A percentile compares a stretch with the other conserved stretches of the same genome.
Conservation (phyloP, 2,329 filamentous ascomycete species). For the Cylindrodendrum hubeiense region DNA sequence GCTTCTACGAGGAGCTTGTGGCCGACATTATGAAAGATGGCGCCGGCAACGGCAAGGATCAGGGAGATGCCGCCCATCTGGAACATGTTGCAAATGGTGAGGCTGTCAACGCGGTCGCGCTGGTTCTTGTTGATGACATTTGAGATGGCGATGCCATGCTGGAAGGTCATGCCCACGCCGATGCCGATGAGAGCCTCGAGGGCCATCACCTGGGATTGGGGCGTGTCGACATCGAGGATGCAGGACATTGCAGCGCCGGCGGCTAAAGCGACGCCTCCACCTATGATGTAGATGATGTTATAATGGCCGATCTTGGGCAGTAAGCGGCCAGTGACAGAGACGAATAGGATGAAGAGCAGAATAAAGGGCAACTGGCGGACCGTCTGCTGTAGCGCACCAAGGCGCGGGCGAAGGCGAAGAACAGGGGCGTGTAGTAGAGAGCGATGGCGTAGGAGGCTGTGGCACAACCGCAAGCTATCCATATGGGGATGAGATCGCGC, state of each 20-base stretch:
- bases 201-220: slow-evolving; percentile 46
- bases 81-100: slow-evolving; percentile 50
- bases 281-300: slow-evolving; percentile 47
- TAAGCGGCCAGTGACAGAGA: slow-evolving; percentile 52
- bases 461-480: slow-evolving; percentile 52
- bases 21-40: slow-evolving; percentile 26
- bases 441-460: slow-evolving; percentile 54
- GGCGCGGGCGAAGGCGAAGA: slow-evolving; percentile 63
- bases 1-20: slow-evolving; percentile 19
- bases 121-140: slow-evolving; percentile 45
- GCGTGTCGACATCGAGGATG: slow-evolving; percentile 40
- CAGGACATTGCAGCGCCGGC: slow-evolving; percentile 42
- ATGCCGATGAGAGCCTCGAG: slow-evolving; percentile 48
- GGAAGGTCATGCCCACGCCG: slow-evolving; percentile 48
- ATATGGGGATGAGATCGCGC: slow-evolving; percentile 56
- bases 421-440: slow-evolving; percentile 67
- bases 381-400: slow-evolving; percentile 55
- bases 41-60: slow-evolving; percentile 19
- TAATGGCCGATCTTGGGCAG: slow-evolving; percentile 55
- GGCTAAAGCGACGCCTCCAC: slow-evolving; percentile 41
- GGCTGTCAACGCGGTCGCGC: slow-evolving; percentile 44
- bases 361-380: slow-evolving; percentile 59
- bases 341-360: slow-evolving; percentile 50
- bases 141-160: slow-evolving; percentile 47
- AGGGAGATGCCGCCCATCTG: slow-evolving; percentile 43